phyloP scores from a whole-genome alignment of 2,329 filamentous ascomycete species.

The Hypoxylon sp. region DNA sequence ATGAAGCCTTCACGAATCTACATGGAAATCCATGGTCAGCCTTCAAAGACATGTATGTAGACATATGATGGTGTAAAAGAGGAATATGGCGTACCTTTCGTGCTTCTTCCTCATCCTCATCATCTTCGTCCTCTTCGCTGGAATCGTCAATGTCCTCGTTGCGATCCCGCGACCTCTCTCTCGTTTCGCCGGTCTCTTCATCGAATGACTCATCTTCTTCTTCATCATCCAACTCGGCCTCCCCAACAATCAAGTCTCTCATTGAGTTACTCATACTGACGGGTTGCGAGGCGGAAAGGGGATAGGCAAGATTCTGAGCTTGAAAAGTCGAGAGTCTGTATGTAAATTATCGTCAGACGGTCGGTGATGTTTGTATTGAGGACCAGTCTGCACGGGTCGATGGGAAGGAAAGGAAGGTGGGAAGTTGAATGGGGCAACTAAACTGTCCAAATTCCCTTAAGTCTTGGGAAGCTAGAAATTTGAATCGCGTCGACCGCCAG shows the following conservation, averaged over 20 bases:
- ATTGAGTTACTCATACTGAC: constrained; percentile 74
- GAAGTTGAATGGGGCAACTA: constrained; percentile 9
- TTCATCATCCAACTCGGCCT: constrained; percentile 88
- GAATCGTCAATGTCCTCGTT: constrained; percentile 79
- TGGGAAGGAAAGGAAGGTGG: constrained; percentile 3
- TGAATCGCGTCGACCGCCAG: constrained; percentile 40
- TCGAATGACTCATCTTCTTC: constrained; percentile 88
- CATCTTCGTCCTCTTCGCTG: constrained; percentile 92
- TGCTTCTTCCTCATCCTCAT: constrained; percentile 90
- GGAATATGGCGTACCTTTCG: constrained; percentile 71
- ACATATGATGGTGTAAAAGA: background rate
- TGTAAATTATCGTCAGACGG: background rate
- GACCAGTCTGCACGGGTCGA: background rate
- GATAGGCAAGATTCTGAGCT: constrained; percentile 4
- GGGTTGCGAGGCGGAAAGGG: constrained; percentile 23
- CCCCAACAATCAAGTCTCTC: constrained; percentile 84
- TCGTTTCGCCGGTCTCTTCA: constrained; percentile 78
- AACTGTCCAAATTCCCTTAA: constrained; percentile 21
- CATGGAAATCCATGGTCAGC: constrained; percentile 39
- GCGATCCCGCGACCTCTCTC: constrained; percentile 60
- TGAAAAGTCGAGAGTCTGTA: background rate
- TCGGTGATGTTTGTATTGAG: background rate
- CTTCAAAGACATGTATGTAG: background rate
- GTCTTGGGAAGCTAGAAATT: constrained; percentile 41
- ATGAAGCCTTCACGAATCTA: constrained; percentile 96